phyloP scores from a whole-genome alignment of 495 filamentous ascomycete species.

The Hyaloscypha finlandica region DNA sequence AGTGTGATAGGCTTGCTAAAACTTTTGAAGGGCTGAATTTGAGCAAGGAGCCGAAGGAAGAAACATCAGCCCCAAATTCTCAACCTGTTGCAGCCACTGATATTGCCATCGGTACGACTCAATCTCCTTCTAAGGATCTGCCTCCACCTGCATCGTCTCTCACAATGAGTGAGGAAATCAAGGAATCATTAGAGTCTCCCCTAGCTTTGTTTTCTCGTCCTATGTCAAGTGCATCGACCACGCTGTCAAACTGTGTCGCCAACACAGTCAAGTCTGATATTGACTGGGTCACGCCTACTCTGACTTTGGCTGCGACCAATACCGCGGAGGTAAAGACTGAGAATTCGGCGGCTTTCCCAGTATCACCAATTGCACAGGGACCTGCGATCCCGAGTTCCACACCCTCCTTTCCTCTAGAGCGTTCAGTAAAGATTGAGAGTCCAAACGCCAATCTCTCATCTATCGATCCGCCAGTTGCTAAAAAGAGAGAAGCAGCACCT shows the following conservation, averaged over 20 bases:
- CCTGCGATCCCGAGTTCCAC: background rate
- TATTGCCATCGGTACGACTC: background rate
- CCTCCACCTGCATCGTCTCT: background rate
- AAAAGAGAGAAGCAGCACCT: background rate
- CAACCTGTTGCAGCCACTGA: background rate
- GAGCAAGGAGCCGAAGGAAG: background rate
- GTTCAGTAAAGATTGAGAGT: background rate
- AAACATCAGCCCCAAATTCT: background rate
- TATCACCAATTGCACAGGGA: background rate
- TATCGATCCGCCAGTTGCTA: background rate
- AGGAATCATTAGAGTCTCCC: background rate
- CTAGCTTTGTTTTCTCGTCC: background rate
- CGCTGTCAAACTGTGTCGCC: background rate
- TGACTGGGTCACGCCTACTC: background rate
- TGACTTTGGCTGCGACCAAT: background rate
- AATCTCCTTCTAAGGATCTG: background rate
- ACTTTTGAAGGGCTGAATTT: conserved; percentile 14
- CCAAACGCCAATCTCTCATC: background rate
- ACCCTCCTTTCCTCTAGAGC: background rate
- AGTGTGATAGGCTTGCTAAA: conserved; percentile 18
- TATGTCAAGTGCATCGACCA: background rate
- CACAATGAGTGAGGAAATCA: background rate
- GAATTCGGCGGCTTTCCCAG: no score
- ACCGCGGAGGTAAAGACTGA: no score
- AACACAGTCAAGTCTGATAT: background rate